Evolutionary conservation across 345 rosid species (phyloP), one percentile per base, ranked within the genome.

Genomic region (Cardamine occulta): DNA sequence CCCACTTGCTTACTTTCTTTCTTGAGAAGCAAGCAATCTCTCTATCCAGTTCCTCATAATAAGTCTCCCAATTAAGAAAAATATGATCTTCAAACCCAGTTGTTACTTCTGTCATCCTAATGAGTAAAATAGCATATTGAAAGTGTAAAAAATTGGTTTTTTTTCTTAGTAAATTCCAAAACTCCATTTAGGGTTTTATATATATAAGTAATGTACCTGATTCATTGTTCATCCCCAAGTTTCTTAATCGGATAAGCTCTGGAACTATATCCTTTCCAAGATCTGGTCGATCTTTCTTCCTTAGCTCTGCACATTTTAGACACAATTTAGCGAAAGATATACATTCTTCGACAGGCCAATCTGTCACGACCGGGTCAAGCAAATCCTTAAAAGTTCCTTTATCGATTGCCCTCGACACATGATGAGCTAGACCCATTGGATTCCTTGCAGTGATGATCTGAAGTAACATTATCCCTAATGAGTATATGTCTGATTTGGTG

Each of bases 361-460:
- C 96, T 4, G 72, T 10, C 34, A 93, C 84, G 1, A 74, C 52
- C 15, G 86, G 87, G 45, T 91, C 97, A 39, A 93, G 94, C 79
- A 91, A 70, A 19, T 88, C 87, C 15, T 55, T 57, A 2, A 93
- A 88, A 29, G 76, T 85, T 68, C 98, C 96, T 62, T 79, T 86
- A 24, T 83, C 84, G 13, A 93, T 81, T 40, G 98, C 93, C 32
- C 77, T 82, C 5, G 72, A 63, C 17, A 91, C 96, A 45, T 85
- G 93, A 74, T 93, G 98, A 24, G 98, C 85, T 15, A 93, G 61
- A 53, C 93, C 98, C 96, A 93, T 89, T 51, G 98, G 93, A 72
- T 87, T 82, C 79, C 48, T 88, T 18, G 93, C 93, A 18, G 98
- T 91, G 65, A 93, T 84, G 21, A 91, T 81, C 70, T 93, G 97